Evolutionary conservation across 2,329 filamentous ascomycete species (phyloP), one percentile per base, ranked within the genome.

Genomic region (Alternaria angustiovoidea): DNA sequence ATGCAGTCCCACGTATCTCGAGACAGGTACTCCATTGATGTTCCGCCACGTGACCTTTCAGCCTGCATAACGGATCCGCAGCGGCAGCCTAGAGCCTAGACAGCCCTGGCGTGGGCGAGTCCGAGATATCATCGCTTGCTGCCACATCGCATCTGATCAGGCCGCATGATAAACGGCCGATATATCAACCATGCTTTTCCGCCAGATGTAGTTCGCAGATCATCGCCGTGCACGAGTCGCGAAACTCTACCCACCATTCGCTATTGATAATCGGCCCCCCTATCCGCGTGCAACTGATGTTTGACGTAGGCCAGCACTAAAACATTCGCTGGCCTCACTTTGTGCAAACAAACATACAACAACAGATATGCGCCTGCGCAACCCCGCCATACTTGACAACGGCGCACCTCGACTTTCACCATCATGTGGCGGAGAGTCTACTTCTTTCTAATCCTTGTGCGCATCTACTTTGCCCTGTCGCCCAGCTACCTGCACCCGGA

Each of bases 401-500:
- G 56, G 61, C 61, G 62, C 55, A 62, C 54, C 61, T 51, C 58
- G 57, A 62, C 63, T 62, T 59, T 66, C 62, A 60, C 47, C 66
- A 83, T 71, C 71, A 97, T 97, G 94, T 97, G 93, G 93, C 89
- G 94, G 84, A 89, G 94, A 80, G 87, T 89, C 64, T 97, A 97
- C 81, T 84, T 98, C 65, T 81, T 96, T 57, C 85, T 99, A 71
- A 85, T 96, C 73, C 83, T 95, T 69, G 88, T 97, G 73, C 91
- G 95, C 79, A 86, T 98, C 75, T 98, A 94, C 87, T 94, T 98
- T 78, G 94, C 95, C 62, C 83, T 98, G 66, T 94, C 91, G 65
- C 92, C 95, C 60, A 98, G 94, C 84, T 99, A 99, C 80, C 87
- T 99, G 47, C 95, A 99, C 79, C 95, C 95, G 5, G 95, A 99